phyloP scores from a whole-genome alignment of 768 basidiomycete species.

The Trametes maxima region DNA sequence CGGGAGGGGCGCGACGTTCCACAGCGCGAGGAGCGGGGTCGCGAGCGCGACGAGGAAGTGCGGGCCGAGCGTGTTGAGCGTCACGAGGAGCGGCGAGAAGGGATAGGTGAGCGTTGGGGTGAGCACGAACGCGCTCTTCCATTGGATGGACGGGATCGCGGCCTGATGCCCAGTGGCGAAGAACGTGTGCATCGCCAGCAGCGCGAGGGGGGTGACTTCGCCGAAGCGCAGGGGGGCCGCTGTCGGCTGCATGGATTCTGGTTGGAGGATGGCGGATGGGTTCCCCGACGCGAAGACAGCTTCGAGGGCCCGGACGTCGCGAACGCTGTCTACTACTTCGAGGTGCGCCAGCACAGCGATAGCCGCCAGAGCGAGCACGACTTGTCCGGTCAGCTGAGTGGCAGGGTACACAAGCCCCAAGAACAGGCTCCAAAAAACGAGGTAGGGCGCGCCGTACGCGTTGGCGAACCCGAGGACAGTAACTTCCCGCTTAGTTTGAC shows the following conservation, averaged over 20 bases:
- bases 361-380: conserved; percentile 65
- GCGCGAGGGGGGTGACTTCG: conserved; percentile 72
- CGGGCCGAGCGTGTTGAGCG: conserved; percentile 78
- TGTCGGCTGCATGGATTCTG: conserved; percentile 32
- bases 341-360: conserved; percentile 74
- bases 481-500: conserved; percentile 46
- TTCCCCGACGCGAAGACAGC: conserved; percentile 51
- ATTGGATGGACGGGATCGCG: conserved; percentile 86
- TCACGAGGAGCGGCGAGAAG: conserved; percentile 71
- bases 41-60: conserved; percentile 67
- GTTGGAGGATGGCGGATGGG: conserved; percentile 46
- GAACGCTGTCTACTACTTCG: conserved; percentile 79
- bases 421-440: conserved; percentile 75
- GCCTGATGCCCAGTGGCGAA: conserved; percentile 93
- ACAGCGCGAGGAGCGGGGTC: conserved; percentile 72
- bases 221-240: conserved; percentile 52
- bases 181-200: conserved; percentile 78
- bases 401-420: conserved; percentile 65
- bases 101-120: conserved; percentile 69
- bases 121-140: conserved; percentile 92
- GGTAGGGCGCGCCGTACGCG: conserved; percentile 84
- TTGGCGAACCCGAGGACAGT: conserved; percentile 86
- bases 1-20: conserved; percentile 76
- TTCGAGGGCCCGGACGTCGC: conserved; percentile 64
- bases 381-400: conserved; percentile 81